phyloP scores from a whole-genome alignment of 768 basidiomycete species.

The Lactarius psammicola region DNA sequence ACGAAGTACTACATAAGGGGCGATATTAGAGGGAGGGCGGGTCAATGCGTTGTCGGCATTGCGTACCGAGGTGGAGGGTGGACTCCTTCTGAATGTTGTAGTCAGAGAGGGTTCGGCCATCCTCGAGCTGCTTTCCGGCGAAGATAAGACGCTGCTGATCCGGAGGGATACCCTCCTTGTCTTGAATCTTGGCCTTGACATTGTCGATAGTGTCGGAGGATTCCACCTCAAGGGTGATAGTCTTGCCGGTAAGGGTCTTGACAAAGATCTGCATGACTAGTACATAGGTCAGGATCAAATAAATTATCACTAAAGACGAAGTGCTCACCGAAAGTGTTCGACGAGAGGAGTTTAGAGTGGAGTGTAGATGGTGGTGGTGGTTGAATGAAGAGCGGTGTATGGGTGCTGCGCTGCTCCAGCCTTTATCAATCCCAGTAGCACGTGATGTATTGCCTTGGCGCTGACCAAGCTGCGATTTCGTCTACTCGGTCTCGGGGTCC shows the following conservation, averaged over 20 bases:
- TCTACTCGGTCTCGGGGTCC: no score
- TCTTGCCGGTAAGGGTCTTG: constrained; percentile 39
- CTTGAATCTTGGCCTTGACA: constrained; percentile 39
- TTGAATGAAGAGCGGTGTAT: background rate
- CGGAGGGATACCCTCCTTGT: constrained; percentile 40
- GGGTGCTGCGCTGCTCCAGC: background rate
- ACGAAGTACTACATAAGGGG: constrained; percentile 40
- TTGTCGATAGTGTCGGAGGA: constrained; percentile 39
- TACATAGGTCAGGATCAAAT: background rate
- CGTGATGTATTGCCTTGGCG: constrained; percentile 1
- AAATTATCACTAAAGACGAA: background rate
- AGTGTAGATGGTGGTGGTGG: constrained; percentile 20
- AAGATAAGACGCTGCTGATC: constrained; percentile 39
- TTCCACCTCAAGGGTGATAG: constrained; percentile 40
- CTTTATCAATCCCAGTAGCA: constrained; percentile 18
- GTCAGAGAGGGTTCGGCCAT: constrained; percentile 47
- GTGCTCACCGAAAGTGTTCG: background rate
- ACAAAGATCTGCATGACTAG: constrained; percentile 38
- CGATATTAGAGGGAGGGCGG: background rate
- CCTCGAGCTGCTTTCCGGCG: constrained; percentile 53
- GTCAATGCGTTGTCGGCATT: constrained; percentile 2
- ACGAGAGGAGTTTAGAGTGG: background rate
- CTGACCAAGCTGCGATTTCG: background rate
- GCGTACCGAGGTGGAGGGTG: constrained; percentile 35
- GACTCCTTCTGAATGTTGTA: constrained; percentile 38